These are phyloP conservation scores for Stropharia rugosoannulata DNA, from an alignment of 768 basidiomycete species.

Conservation along the genomic window DNA sequence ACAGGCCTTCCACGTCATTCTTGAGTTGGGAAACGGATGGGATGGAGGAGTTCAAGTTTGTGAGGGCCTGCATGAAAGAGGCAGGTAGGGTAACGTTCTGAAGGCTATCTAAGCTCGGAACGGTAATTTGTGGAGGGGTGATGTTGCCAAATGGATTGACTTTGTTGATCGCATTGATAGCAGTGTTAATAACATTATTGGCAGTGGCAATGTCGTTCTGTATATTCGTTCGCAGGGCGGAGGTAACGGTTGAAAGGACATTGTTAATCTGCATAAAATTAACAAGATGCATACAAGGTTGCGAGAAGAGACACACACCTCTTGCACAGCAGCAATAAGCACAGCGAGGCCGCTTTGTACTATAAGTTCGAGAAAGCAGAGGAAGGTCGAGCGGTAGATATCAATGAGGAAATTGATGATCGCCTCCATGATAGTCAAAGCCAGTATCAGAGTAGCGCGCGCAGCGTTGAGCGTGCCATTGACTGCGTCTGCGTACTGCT, in stretches of 20 bases:
- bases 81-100: constrained; percentile 80
- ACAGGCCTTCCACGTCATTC: constrained; percentile 66
- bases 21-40: constrained; percentile 80
- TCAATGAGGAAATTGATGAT: constrained; percentile 92
- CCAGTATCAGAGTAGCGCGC: constrained; percentile 66
- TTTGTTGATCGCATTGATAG: constrained; percentile 71
- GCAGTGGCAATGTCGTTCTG: constrained; percentile 67
- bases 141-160: constrained; percentile 73
- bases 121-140: constrained; percentile 65
- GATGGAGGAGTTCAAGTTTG: constrained; percentile 75
- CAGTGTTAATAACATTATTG: constrained; percentile 65
- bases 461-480: constrained; percentile 80
- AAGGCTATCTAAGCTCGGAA: constrained; percentile 73
- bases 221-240: constrained; percentile 63
- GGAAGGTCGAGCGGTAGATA: constrained; percentile 87
- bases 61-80: constrained; percentile 70
- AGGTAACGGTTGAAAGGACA: constrained; percentile 61
- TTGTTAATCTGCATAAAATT: constrained; percentile 58
- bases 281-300: neutral
- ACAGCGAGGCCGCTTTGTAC: constrained; percentile 79
- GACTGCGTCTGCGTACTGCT: constrained; percentile 73
- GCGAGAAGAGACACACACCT: constrained; percentile 42
- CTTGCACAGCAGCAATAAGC: constrained; percentile 79
- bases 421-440: constrained; percentile 82
- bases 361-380: constrained; percentile 91